phyloP scores from a whole-genome alignment of 2,329 filamentous ascomycete genomes.

The Trichoderma afroharzianum region DNA sequence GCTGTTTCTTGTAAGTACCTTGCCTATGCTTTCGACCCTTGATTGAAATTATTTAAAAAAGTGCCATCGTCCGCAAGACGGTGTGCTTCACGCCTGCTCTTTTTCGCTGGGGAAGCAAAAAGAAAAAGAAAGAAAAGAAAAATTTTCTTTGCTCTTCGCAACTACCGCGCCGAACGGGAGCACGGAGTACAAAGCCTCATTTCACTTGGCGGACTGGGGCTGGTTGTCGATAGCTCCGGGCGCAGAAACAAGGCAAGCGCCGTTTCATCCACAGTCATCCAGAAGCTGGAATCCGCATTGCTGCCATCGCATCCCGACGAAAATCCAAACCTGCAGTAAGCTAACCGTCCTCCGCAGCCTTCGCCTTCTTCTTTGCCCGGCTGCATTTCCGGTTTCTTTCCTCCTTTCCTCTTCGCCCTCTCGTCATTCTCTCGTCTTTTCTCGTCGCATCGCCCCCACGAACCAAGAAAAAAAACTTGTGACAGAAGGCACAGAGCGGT shows the following conservation, averaged over 20 bases:
- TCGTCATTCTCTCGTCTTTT: background rate
- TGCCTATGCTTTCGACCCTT: background rate
- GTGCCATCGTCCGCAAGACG: background rate
- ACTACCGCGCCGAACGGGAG: background rate
- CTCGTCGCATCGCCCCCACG: background rate
- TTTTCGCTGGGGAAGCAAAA: background rate
- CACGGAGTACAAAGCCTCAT: background rate
- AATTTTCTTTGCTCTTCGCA: background rate
- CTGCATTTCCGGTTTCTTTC: background rate
- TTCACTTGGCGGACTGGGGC: background rate
- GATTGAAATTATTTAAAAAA: background rate
- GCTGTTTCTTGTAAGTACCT: background rate
- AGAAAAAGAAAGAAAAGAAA: background rate
- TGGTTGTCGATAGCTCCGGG: background rate
- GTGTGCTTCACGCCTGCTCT: background rate
- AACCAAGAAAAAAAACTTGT: background rate
- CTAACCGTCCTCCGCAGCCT: background rate
- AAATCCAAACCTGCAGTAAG: background rate
- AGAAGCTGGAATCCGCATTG: background rate
- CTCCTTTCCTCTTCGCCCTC: background rate
- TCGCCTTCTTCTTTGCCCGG: background rate
- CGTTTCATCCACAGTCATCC: background rate
- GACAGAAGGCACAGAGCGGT: background rate
- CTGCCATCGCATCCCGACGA: background rate
- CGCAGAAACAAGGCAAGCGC: constrained; percentile 12